Evolutionary conservation across 306 rosid genomes (phyloP).

Genomic region (Rosa chinensis): DNA sequence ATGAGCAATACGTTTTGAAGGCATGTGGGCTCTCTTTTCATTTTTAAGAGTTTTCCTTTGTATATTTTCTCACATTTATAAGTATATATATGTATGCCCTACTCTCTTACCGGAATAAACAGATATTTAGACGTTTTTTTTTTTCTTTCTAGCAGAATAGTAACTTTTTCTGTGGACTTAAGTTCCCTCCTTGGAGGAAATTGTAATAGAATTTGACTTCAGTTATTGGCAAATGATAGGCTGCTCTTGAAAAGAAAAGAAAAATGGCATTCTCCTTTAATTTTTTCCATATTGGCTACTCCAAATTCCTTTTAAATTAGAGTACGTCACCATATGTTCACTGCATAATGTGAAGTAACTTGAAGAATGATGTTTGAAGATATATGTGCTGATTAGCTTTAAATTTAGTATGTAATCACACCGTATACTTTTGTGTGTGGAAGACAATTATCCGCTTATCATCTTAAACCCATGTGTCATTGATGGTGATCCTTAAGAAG

Average conservation of each 20-base stretch:
- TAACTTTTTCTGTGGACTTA: neutral
- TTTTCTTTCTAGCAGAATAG: conserved; percentile 20
- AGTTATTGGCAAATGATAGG: neutral
- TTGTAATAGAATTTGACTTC: neutral
- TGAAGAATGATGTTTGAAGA: neutral
- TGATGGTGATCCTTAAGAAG: neutral
- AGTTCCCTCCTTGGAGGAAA: neutral
- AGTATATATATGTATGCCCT: conserved; percentile 5
- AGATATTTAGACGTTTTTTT: conserved; percentile 2
- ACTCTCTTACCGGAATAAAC: neutral
- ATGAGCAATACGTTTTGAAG: conserved; percentile 21
- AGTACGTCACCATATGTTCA: neutral
- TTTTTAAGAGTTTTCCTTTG: neutral
- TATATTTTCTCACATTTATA: conserved; percentile 8
- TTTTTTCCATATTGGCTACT: neutral
- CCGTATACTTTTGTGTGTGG: neutral
- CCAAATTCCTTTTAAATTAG: neutral
- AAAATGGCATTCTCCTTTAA: neutral
- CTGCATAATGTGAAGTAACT: neutral
- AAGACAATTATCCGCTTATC: neutral
- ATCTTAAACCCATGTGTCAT: neutral
- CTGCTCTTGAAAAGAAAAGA: neutral
- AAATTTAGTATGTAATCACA: neutral
- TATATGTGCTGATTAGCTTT: neutral
- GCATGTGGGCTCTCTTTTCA: conserved; percentile 6